These are phyloP conservation scores for Wakefieldia striispora DNA, from an alignment of 768 basidiomycete species.

Conservation along the genomic window DNA sequence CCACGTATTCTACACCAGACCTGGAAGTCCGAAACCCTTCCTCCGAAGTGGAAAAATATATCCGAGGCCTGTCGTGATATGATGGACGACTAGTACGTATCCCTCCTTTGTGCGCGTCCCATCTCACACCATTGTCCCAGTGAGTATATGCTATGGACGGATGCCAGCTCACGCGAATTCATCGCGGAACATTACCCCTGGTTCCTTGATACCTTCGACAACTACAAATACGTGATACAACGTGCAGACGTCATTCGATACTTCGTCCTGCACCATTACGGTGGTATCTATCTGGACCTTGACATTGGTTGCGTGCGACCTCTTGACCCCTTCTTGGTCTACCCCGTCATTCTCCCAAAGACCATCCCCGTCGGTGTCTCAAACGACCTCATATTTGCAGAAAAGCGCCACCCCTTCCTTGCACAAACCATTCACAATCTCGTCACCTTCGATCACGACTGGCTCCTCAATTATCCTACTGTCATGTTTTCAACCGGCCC, in stretches of 20 bases:
- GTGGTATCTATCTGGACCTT: conserved; percentile 94
- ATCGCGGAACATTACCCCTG: conserved; percentile 85
- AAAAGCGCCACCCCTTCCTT: conserved; percentile 84
- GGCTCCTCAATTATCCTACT: conserved; percentile 96
- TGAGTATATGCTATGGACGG: conserved; percentile 98
- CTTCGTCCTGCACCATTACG: conserved; percentile 93
- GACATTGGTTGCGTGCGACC: conserved; percentile 92
- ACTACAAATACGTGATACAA: conserved; percentile 88
- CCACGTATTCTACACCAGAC: conserved; percentile 97
- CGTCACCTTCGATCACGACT: conserved; percentile 87
- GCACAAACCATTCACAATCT: conserved; percentile 92
- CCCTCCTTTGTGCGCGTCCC: conserved; percentile 4
- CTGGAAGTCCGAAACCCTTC: conserved; percentile 91
- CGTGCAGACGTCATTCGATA: conserved; percentile 98
- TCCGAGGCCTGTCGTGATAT: conserved; percentile 85
- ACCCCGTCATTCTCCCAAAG: conserved; percentile 87
- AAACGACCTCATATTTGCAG: conserved; percentile 95
- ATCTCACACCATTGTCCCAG: conserved; percentile 39
- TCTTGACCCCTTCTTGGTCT: conserved; percentile 81
- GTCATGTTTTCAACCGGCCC: conserved; percentile 99
- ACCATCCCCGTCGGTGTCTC: conserved; percentile 97
- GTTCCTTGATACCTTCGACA: conserved; percentile 92
- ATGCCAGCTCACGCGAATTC: conserved; percentile 85
- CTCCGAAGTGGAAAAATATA: conserved; percentile 73
- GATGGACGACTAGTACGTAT: conserved; percentile 93